Base-by-base conservation (phyloP, 305 asterid species). In the Fraxinus paxiana region DNA sequence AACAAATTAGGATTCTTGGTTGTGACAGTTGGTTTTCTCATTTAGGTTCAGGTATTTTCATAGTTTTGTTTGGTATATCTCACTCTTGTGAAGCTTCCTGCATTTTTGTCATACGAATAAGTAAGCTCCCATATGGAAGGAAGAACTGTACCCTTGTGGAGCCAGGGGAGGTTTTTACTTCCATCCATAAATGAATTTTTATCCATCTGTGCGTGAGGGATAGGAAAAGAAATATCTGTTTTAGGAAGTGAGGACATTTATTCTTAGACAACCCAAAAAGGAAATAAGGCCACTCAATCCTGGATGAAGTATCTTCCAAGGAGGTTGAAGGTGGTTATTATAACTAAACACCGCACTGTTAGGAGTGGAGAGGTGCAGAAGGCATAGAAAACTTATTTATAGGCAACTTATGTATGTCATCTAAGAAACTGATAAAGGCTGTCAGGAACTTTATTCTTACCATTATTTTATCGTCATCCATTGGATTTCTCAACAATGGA, bases 381-480 rank as follows among this genome's bases (percentile, higher is more conserved):
- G 72, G 13, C 33, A 10, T 63, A 63, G 72, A 63, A 7, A 54
- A 46, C 4, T 76, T 56, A 26, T 77, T 24, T 28, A 71, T 79
- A 18, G 63, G 22, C 70, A 48, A 73, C 24, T 70, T 67, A 71
- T 77, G 67, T 76, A 38, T 84, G 80, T 79, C 59, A 77, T 67
- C 43, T 35, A 26, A 56, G 56, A 43, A 15, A 6, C 61, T 0
- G 24, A 15, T 26, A 12, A 59, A 20, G 48, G 76, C 15, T 37
- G 71, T 9, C 26, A 26, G 73, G 73, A 67, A 67, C 37, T 67
- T 30, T 26, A 67, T 10, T 67, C 37, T 67, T 67, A 12, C 35
- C 37, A 67, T 28, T 67, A 26, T 9, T 67, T 26, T 67, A 67
- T 28, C 5, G 15, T 8, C 59, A 48, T 48, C 59, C n/a, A 4